phyloP scores from a whole-genome alignment of 371 early-diverging fungal genomes.

The Lichtheimia hyalospora region DNA sequence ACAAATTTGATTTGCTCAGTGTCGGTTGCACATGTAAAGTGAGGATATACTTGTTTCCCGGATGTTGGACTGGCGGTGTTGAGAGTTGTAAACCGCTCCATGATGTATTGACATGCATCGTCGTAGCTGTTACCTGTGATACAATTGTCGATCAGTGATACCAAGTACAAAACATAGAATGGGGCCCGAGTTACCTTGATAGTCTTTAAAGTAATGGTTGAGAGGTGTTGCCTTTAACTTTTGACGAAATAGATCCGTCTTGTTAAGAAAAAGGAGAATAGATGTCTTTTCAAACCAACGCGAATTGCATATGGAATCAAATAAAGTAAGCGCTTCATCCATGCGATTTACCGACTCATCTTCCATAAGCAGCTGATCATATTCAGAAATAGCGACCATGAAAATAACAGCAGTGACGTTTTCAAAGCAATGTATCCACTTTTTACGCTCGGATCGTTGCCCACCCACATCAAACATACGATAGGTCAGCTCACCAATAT shows the following conservation, averaged over 20 bases:
- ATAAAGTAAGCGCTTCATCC: conserved; percentile 64
- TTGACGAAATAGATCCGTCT: conserved; percentile 76
- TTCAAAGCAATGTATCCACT: conserved; percentile 94
- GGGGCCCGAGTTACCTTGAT: conserved; percentile 21
- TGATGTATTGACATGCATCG: conserved; percentile 47
- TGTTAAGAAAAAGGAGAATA: conserved; percentile 84
- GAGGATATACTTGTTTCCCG: conserved; percentile 51
- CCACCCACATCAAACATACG: conserved; percentile 96
- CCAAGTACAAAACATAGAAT: conserved; percentile 57
- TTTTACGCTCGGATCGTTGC: conserved; percentile 89
- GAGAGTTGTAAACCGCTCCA: conserved; percentile 42
- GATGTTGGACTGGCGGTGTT: conserved; percentile 27
- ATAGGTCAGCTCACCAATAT: conserved; percentile 76
- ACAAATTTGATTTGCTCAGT: conserved; percentile 76
- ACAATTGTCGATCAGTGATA: conserved; percentile 63
- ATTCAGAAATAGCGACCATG: conserved; percentile 88
- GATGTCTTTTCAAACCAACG: conserved; percentile 80
- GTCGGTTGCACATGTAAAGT: conserved; percentile 66
- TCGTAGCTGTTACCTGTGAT: conserved; percentile 44
- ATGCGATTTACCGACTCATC: conserved; percentile 83
- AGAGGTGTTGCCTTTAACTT: conserved; percentile 67
- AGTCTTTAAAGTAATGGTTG: conserved; percentile 70
- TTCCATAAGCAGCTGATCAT: conserved; percentile 91
- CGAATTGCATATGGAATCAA: conserved; percentile 79
- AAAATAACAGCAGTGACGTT: conserved; percentile 93